Base-by-base conservation (phyloP, 2,329 filamentous ascomycete species). In the Chaetomiaceae sp. region DNA sequence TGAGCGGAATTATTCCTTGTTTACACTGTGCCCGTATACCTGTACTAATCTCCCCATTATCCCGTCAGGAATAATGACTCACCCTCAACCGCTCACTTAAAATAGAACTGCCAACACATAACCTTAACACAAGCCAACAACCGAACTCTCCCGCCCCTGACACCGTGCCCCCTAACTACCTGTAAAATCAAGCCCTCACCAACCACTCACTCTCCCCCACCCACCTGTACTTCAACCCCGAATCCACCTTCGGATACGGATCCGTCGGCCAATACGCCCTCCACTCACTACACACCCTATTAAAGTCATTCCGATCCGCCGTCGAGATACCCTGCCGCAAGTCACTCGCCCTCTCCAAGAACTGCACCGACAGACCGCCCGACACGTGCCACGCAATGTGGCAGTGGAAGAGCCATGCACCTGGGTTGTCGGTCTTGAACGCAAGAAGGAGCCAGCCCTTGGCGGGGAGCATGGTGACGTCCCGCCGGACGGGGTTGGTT, bases 381-480 rank as follows among this genome's bases (percentile, higher is more conserved):
- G 66, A 69, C 38, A 77, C 69, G 62, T 81, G 78, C 75, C 72
- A 78, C 19, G 73, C 72, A 53, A 77, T 75, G 59, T 77, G 74
- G 66, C 74, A 76, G 62, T 77, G 74, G 65, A 76, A 69, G n/a
- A 75, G 62, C 73, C 74, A 76, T 6, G 71, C 64, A 42, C 77
- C 77, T 0, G 77, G 77, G 58, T 80, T 80, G 63, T 81, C 71
- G 0, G 74, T 69, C 49, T 67, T 61, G 63, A 78, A 80, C 0
- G 73, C 76, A 9, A 80, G 65, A 1, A 75, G 69, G 5, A 80
- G 53, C 65, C 75, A 76, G 2, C 77, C 77, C 19, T 63, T 65
- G 7, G 65, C 65, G 0, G 75, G 72, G 3, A 80, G 63, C 56
- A 74, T 70, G 4, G 72, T 69, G 0, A 72, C 74, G 63, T 80